Percentiles rank a stretch among this genome's conserved stretches.
Evolutionary conservation across 768 basidiomycete species (phyloP).

Genomic region (Calocera viscosa): DNA sequence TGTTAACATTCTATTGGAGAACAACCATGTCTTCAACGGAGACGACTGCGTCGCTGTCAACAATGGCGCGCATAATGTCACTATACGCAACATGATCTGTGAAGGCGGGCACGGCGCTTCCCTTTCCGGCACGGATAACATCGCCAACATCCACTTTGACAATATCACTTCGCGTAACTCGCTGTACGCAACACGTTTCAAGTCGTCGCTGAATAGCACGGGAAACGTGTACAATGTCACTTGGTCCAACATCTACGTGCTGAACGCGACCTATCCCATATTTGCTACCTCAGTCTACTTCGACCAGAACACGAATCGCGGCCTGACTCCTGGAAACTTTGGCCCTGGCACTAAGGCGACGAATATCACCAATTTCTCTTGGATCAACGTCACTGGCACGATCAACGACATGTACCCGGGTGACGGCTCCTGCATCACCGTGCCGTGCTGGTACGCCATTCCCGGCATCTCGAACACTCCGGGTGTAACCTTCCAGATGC

Average conservation of each 20-base stretch:
- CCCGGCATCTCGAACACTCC: background rate
- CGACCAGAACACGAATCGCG: slow-evolving; percentile 18
- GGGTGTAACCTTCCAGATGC: background rate
- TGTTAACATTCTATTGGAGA: slow-evolving; percentile 44
- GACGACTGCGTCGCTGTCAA: slow-evolving; percentile 52
- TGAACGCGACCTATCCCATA: slow-evolving; percentile 17
- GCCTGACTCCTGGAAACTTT: slow-evolving; percentile 11
- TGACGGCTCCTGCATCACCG: background rate
- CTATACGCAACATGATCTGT: slow-evolving; percentile 23
- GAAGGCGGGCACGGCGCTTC: slow-evolving; percentile 17
- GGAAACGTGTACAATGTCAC: slow-evolving; percentile 17
- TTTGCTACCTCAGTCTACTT: slow-evolving; percentile 17
- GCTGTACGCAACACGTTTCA: slow-evolving; percentile 17
- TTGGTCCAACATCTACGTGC: slow-evolving; percentile 17
- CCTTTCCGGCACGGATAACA: slow-evolving; percentile 12
- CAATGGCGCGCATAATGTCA: slow-evolving; percentile 43
- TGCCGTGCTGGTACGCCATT: background rate
- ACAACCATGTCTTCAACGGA: slow-evolving; percentile 46
- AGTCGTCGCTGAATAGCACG: slow-evolving; percentile 14
- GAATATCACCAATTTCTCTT: slow-evolving; percentile 16
- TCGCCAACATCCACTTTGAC: slow-evolving; percentile 15
- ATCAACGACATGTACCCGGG: slow-evolving; percentile 15
- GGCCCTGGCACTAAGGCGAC: slow-evolving; percentile 15
- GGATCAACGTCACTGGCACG: slow-evolving; percentile 15
- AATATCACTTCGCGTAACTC: slow-evolving; percentile 14